Base-by-base conservation (phyloP, 257 asterid species). In the Nicotiana obtusifolia region DNA sequence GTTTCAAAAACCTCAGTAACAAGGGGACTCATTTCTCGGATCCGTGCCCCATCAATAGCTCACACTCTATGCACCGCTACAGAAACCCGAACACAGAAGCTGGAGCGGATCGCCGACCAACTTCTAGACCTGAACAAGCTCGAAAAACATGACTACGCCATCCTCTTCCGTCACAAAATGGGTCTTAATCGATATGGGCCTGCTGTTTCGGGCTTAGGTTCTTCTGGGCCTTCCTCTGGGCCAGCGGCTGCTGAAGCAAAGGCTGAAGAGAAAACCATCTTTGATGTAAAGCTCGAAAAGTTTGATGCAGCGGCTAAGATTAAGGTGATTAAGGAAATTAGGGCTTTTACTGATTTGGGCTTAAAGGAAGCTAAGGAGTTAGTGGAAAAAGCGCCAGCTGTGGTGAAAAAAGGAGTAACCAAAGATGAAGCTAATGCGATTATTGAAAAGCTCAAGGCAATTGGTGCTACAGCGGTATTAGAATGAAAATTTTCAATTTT, bases 281-380 rank as follows among this genome's bases (percentile, higher is more conserved):
- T 94, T 64, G 93, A 94, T 76, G 89, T 94, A 77, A 91, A 89
- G 82, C 88, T 94, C 69, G 97, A 92, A 86, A 90, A 89, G 83
- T 94, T 89, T 84, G 98, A 94, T 19, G 59, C 95, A 2, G 82
- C 97, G 20, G 84, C 91, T 8, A 94, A 94, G 88, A 92, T 94
- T 53, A 94, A 94, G 84, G 95, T 94, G 86, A 94, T 94, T 22
- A 94, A 94, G 90, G 97, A 94, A 89, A 88, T 94, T 47, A 92
- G 98, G 88, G 89, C 87, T 57, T 86, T 91, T 84, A 92, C 97
- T 10, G 97, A 89, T 69, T 90, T 94, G 84, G 98, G 97, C 5
- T 86, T 94, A 81, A 94, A 94, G 85, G 98, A 92, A 84, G 97
- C 98, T 1, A 94, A 94, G 82, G 97, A 94, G 62, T 85, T 94